These are phyloP conservation scores for Xanthoconium stramineum DNA, from an alignment of 768 basidiomycete genomes.

Conservation along the genomic window DNA sequence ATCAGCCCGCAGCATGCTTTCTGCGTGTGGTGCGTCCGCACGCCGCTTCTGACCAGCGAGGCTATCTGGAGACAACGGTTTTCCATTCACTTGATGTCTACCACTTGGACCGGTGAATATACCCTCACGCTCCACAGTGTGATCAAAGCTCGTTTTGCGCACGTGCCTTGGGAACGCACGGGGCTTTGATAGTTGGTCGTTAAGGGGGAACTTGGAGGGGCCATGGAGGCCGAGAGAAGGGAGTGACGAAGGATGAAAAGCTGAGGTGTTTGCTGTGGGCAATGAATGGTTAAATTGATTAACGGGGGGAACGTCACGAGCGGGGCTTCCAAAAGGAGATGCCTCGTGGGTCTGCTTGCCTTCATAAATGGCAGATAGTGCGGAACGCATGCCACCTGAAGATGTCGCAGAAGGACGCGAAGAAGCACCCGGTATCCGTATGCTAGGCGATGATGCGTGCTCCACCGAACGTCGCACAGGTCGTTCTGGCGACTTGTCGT, in stretches of 20 bases:
- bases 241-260: constrained; percentile 67
- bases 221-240: constrained; percentile 71
- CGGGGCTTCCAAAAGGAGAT: constrained; percentile 37
- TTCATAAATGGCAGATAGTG: constrained; percentile 49
- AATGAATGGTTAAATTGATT: constrained; percentile 38
- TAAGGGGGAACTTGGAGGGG: constrained; percentile 34
- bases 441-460: constrained; percentile 26
- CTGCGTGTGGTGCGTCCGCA: constrained; percentile 76
- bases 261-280: constrained; percentile 44
- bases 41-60: constrained; percentile 72
- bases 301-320: constrained; percentile 27
- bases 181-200: constrained; percentile 36
- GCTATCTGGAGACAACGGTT: constrained; percentile 63
- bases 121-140: constrained; percentile 73
- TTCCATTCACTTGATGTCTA: constrained; percentile 79
- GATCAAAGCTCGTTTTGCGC: constrained; percentile 93
- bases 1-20: constrained; percentile 78
- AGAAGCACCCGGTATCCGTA: constrained; percentile 39
- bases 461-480: constrained; percentile 21
- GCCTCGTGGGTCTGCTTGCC: constrained; percentile 36
- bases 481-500: constrained; percentile 29
- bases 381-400: constrained; percentile 35
- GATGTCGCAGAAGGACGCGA: constrained; percentile 49
- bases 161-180: constrained; percentile 79
- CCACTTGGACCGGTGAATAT: constrained; percentile 57